phyloP scores from a whole-genome alignment of 148 eudicot genomes.

The Vaccinium myrtillus region DNA sequence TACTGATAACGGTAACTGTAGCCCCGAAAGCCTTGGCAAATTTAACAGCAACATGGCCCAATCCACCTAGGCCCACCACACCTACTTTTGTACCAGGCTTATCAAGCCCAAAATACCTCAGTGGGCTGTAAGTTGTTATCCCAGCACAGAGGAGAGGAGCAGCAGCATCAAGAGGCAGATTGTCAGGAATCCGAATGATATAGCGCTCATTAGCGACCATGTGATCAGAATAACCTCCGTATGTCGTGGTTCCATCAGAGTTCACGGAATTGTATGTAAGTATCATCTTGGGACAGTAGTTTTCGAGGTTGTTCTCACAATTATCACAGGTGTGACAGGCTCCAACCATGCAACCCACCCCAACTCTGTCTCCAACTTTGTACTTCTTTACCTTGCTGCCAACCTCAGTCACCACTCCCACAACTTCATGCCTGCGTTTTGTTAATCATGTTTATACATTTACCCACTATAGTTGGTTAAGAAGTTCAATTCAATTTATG shows the following conservation, averaged over 20 bases:
- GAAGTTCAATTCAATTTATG: background rate
- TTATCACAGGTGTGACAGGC: slow-evolving; percentile 10
- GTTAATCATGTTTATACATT: background rate
- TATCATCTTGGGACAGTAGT: slow-evolving; percentile 15
- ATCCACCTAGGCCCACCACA: slow-evolving; percentile 27
- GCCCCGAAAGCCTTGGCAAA: slow-evolving; percentile 34
- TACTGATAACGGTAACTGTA: slow-evolving; percentile 32
- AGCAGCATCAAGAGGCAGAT: slow-evolving; percentile 25
- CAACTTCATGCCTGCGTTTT: slow-evolving; percentile 7
- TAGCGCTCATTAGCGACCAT: slow-evolving; percentile 35
- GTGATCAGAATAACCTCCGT: slow-evolving; percentile 39
- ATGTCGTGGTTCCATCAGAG: slow-evolving; percentile 24
- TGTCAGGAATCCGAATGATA: slow-evolving; percentile 23
- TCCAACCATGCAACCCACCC: slow-evolving; percentile 21
- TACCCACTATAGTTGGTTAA: background rate
- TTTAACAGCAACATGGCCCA: slow-evolving; percentile 33
- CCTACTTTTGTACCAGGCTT: slow-evolving; percentile 29
- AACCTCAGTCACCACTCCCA: slow-evolving; percentile 15
- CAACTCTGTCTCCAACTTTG: slow-evolving; percentile 25
- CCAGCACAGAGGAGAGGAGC: slow-evolving; percentile 40
- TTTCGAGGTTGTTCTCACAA: slow-evolving; percentile 15
- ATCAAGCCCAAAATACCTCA: slow-evolving; percentile 33
- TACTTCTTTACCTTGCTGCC: slow-evolving; percentile 16
- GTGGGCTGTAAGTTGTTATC: slow-evolving; percentile 33
- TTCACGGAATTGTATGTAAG: background rate